Percentiles rank a stretch among this genome's conserved stretches.
phyloP scores from a whole-genome alignment of 1,284 basidiomycete genomes.

The Termitomyces sp. region DNA sequence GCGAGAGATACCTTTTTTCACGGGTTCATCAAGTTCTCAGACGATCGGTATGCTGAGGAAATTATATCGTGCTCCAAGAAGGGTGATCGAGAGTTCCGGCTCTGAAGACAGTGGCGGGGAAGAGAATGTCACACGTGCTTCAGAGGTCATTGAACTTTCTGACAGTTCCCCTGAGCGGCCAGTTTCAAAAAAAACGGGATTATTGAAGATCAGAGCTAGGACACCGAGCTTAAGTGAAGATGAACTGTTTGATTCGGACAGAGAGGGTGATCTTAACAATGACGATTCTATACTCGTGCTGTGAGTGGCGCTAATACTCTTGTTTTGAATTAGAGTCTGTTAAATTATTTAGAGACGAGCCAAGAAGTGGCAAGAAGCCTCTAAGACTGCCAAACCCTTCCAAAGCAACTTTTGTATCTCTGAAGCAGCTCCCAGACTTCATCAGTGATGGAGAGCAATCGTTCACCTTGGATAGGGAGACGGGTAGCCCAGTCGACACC shows the following conservation, averaged over 20 bases:
- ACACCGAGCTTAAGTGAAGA: background rate
- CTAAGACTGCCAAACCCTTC: slow-evolving; percentile 18
- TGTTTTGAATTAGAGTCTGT: background rate
- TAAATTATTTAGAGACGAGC: slow-evolving; percentile 35
- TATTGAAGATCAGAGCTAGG: background rate
- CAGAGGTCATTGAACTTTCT: slow-evolving; percentile 24
- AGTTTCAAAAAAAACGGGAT: background rate
- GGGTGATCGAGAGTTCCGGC: slow-evolving; percentile 32
- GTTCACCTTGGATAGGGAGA: background rate
- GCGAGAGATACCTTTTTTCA: background rate
- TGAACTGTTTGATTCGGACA: slow-evolving; percentile 18
- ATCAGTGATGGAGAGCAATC: background rate
- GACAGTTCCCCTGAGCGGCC: slow-evolving; percentile 22
- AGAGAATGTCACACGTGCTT: background rate
- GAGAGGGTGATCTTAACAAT: slow-evolving; percentile 23
- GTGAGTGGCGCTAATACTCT: slow-evolving; percentile 28
- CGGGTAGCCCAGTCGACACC: background rate
- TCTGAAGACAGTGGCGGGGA: slow-evolving; percentile 22
- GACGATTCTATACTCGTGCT: slow-evolving; percentile 42
- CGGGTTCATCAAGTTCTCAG: background rate
- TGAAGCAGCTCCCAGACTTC: background rate
- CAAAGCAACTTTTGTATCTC: background rate
- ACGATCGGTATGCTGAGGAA: slow-evolving; percentile 7
- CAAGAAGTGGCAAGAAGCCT: slow-evolving; percentile 41
- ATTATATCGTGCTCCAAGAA: slow-evolving; percentile 20